Evolutionary conservation across 495 filamentous ascomycete genomes (phyloP).

Genomic region (Aspergillus hancockii): DNA sequence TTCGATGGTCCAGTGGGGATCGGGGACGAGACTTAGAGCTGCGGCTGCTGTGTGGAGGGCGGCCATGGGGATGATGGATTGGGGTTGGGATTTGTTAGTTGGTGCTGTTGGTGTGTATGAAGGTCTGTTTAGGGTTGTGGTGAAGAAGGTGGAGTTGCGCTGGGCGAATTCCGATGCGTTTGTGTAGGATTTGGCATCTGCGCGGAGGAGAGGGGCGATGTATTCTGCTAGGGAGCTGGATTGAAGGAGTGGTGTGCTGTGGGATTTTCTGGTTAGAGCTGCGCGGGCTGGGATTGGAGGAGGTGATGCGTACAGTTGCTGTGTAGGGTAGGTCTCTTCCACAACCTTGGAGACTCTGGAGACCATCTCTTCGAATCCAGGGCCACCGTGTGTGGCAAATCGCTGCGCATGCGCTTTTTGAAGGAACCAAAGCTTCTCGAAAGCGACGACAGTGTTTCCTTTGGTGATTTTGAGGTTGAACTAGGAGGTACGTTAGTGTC

Average conservation of each 20-base stretch:
- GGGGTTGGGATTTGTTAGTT: conserved; percentile 8
- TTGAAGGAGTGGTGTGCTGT: conserved; percentile 34
- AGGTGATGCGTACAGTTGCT: conserved; percentile 30
- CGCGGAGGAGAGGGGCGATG: conserved; percentile 54
- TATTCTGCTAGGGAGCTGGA: conserved; percentile 32
- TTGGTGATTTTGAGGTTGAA: conserved; percentile 84
- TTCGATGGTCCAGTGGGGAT: conserved; percentile 37
- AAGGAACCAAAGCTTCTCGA: conserved; percentile 77
- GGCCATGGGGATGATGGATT: conserved; percentile 33
- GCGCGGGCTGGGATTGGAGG: conserved; percentile 6
- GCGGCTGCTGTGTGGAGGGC: conserved; percentile 42
- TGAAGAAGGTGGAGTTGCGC: conserved; percentile 67
- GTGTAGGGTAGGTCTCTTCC: conserved; percentile 28
- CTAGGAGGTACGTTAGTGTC: conserved; percentile 33
- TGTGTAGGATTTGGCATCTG: conserved; percentile 64
- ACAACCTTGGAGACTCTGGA: conserved; percentile 35
- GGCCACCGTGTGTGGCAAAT: conserved; percentile 33
- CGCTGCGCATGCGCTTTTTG: conserved; percentile 69
- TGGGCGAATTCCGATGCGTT: conserved; percentile 56
- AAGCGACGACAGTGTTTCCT: conserved; percentile 83
- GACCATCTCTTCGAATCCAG: conserved; percentile 52
- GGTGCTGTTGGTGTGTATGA: conserved; percentile 31
- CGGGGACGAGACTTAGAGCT: conserved; percentile 40
- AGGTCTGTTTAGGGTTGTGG: conserved; percentile 35
- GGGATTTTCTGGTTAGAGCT: not conserved